Evolutionary conservation across 108 stramenopile genomes (phyloP).

Genomic region (Discostella stelligeroides): DNA sequence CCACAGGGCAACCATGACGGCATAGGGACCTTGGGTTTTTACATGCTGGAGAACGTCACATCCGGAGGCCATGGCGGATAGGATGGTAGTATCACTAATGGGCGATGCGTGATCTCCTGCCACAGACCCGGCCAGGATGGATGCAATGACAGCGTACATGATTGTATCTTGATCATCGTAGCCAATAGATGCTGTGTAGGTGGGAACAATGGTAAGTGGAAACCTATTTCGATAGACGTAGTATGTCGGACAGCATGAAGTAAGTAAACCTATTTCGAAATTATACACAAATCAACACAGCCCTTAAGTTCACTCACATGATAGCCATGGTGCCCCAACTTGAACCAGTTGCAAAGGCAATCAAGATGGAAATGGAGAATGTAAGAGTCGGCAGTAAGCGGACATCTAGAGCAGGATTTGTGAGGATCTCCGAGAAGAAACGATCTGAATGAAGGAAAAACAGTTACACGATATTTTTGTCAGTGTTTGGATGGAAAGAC

Average conservation of each 20-base stretch:
- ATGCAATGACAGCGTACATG: constrained; percentile 60
- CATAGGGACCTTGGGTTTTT: constrained; percentile 77
- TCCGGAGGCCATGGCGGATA: constrained; percentile 60
- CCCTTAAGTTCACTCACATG: constrained; percentile 17
- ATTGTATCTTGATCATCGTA: constrained; percentile 51
- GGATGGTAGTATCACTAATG: constrained; percentile 79
- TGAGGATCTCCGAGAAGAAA: constrained; percentile 57
- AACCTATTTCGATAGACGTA: constrained; percentile 29
- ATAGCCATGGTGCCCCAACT: constrained; percentile 82
- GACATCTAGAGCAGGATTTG: constrained; percentile 38
- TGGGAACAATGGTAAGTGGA: constrained; percentile 61
- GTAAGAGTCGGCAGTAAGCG: constrained; percentile 59
- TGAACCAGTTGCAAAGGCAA: constrained; percentile 72
- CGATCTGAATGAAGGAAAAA: constrained; percentile 37
- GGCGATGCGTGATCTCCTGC: constrained; percentile 78
- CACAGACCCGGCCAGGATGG: constrained; percentile 64
- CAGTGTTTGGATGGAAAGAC: background rate
- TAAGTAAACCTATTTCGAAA: background rate
- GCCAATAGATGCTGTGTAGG: constrained; percentile 60
- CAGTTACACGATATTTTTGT: background rate
- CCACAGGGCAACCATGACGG: constrained; percentile 47
- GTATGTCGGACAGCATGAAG: background rate
- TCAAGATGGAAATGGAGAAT: constrained; percentile 62
- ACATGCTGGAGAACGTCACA: constrained; percentile 65
- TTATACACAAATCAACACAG: background rate